Evolutionary conservation across 78 protist species (phyloP), one percentile per base, ranked within the genome.

Genomic region (Protostelium mycophagum): DNA sequence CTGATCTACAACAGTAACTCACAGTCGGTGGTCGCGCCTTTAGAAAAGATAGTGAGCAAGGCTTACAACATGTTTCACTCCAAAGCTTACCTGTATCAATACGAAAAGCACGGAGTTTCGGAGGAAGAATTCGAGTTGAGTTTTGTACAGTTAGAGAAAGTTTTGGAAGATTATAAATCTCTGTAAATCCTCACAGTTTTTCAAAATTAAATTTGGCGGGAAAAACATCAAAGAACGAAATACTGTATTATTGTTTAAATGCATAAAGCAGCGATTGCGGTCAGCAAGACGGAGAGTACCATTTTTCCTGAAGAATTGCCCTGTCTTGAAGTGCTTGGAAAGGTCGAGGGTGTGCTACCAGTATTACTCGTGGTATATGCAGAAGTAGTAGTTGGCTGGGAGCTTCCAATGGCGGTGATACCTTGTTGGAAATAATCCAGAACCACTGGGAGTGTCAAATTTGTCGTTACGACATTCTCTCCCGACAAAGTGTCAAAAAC

Each of bases 81-180:
- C 37, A 73, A 86, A 28, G 90, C 90, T 10, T 88, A 83, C 36
- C 84, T 88, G 35, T 85, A 88, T 85, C 90, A 88, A 0, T 88
- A 88, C 51, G 84, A 0, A 31, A 73, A 9, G 29, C 90, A 88
- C 90, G 90, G 90, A 28, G 25, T 88, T 35, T 34, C 87, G 0
- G 29, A 0, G 29, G 90, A 88, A 37, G 90, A 88, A 35, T 83
- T 88, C 34, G 83, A 36, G 1, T 28, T 31, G 1, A 85, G 86
- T 31, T 83, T 83, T 9, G 86, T 37, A 1, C 25, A 83, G 9
- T 36, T 63, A 31, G 90, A 63, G 31, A 84, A 88, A 85, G 86
- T 88, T 29, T 34, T 25, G n/a, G 0, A 31, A 63, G 9, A 35
- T 83, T 16, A 37, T 31, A 51, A 25, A 0, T 25, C 89, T 1